Base-by-base conservation (phyloP, 208 protist genomes). In the Entamoeba dispar region DNA sequence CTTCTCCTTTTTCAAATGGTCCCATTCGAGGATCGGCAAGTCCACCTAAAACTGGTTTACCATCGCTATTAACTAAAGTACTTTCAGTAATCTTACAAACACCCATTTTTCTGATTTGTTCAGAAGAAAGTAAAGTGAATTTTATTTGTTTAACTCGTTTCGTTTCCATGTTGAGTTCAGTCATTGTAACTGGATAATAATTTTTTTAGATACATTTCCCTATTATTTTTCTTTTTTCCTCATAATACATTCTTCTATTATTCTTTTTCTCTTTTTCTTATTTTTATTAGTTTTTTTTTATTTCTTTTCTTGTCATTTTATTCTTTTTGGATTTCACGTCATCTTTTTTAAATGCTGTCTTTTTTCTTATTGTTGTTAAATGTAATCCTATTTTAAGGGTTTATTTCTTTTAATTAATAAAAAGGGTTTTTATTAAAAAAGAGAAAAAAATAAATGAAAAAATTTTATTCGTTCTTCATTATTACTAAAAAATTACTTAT, bases 1-100 rank as follows among this genome's bases (percentile, higher is more conserved):
- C 91, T 50, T 95, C 92, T 1, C 90, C 15, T 43, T 94, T 73
- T 49, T 97, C 96, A 49, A 97, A 94, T 17, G 96, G 95, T 91
- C 97, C 97, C 96, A 98, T 96, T 15, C 94, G 92, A 47, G 94
- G 96, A 94, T 98, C 97, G 15, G 94, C 90, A 50, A 97, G 94
- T 50, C 97, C 97, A 15, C 93, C 93, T 3, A 43, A 10, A 86
- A 97, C 96, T 22, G 96, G 96, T 31, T 92, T 91, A 5, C 95
- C 95, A 61, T 96, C 95, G 47, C 96, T 95, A 47, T 94, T 47
- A 94, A 34, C 91, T 49, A 2, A 15, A n/a, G 91, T 31, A 17
- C n/a, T n/a, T 19, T 93, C 5, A 50, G 92, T 38, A 92, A 90
- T 31, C 27, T 93, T 92, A 91, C 15, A 95, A 93, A 91, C 93